Conservation (phyloP, 352 stramenopile genomes). For the Pythium sp. region DNA sequence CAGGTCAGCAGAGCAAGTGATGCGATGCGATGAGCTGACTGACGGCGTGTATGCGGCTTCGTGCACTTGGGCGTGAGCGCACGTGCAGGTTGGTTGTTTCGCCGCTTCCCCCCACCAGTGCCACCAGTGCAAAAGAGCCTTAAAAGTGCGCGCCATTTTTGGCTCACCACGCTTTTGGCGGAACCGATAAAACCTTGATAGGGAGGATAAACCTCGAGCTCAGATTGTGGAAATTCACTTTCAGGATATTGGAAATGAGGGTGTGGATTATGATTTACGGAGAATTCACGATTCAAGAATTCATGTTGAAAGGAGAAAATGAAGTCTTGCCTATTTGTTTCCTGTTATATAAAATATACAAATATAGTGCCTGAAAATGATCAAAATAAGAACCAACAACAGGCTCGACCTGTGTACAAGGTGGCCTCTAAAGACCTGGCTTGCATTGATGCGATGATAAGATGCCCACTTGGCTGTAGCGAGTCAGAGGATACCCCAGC, state of each 20-base stretch:
- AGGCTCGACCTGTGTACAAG: too few relatives aligned
- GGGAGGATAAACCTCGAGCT: background rate
- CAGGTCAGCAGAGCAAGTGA: background rate
- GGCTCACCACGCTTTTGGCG: background rate
- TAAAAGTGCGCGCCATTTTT: conserved; percentile 15
- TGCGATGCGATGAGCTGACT: background rate
- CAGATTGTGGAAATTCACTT: background rate
- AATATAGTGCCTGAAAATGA: too few relatives aligned
- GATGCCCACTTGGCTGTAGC: too few relatives aligned
- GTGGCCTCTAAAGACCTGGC: too few relatives aligned
- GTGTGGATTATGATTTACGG: background rate
- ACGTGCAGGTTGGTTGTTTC: background rate
- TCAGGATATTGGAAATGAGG: background rate
- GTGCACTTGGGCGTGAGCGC: background rate
- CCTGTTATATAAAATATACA: too few relatives aligned
- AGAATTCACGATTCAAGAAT: background rate
- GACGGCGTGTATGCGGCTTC: background rate
- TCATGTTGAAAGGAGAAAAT: background rate
- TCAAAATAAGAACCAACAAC: too few relatives aligned
- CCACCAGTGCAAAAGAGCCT: background rate
- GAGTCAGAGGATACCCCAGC: too few relatives aligned
- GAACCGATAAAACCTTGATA: background rate
- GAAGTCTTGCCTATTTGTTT: too few relatives aligned
- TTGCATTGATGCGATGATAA: too few relatives aligned
- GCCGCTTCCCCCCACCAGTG: background rate